These are phyloP conservation scores for Pichia sorboxylosa DNA, from an alignment of 1,139 yeast genomes.

Conservation along the genomic window DNA sequence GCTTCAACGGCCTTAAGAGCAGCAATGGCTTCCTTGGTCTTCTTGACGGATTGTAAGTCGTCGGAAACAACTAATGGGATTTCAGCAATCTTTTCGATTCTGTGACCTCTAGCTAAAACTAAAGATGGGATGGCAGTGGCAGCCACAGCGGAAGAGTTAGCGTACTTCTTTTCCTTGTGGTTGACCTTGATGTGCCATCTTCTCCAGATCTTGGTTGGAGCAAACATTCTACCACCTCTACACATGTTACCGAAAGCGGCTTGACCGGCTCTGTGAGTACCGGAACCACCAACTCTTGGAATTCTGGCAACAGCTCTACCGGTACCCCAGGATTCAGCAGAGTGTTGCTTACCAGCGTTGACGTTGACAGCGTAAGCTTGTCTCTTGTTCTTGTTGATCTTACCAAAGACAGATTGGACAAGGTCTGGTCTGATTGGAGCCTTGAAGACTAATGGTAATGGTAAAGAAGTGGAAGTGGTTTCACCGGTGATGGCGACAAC, in stretches of 20 bases:
- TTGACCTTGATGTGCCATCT: slow-evolving; percentile 99
- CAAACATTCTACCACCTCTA: slow-evolving; percentile 99
- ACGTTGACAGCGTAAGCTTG: slow-evolving; percentile 99
- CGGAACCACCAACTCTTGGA: slow-evolving; percentile 99
- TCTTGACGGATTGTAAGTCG: slow-evolving; percentile 84
- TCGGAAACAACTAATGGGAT: slow-evolving; percentile 95
- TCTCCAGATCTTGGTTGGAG: slow-evolving; percentile 99
- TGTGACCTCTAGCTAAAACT: slow-evolving; percentile 99
- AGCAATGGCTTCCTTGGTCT: slow-evolving; percentile 99
- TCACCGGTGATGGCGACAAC: slow-evolving; percentile 79
- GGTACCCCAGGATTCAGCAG: slow-evolving; percentile 99
- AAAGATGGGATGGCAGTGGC: slow-evolving; percentile 98
- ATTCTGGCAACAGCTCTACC: slow-evolving; percentile 99
- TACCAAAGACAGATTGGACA: slow-evolving; percentile 97
- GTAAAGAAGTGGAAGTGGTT: slow-evolving; percentile 72
- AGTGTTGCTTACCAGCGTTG: slow-evolving; percentile 99
- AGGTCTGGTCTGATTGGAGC: slow-evolving; percentile 99
- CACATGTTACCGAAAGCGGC: slow-evolving; percentile 99
- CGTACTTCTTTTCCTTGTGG: slow-evolving; percentile 99
- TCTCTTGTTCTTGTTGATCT: slow-evolving; percentile 99
- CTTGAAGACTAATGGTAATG: slow-evolving; percentile 97
- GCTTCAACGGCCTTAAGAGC: slow-evolving; percentile 98
- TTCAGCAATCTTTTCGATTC: slow-evolving; percentile 96
- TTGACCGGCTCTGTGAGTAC: slow-evolving; percentile 99
- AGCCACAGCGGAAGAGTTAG: slow-evolving; percentile 99